Evolutionary conservation across 2,329 filamentous ascomycete species (phyloP), one percentile per base, ranked within the genome.

Genomic region (Lachnellula suecica): DNA sequence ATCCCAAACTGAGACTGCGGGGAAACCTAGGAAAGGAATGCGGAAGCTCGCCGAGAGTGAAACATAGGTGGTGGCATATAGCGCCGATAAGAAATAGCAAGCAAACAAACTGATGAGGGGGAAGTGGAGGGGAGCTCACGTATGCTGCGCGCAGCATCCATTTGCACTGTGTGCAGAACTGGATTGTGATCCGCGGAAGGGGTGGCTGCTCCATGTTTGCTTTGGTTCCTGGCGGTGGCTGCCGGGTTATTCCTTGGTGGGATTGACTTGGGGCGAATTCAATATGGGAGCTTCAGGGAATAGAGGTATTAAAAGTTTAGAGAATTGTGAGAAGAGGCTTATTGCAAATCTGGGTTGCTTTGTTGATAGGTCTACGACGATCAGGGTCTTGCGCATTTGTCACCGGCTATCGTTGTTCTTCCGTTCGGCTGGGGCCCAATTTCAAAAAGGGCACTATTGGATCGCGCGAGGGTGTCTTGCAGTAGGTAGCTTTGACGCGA

Each of bases 81-180:
- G 15, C 17, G 31, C 15, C 15, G 19, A 44, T 23, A 19, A 22
- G 23, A 25, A 13, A 31, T 17, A 27, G 27, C 22, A 34, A 42
- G 41, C 15, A 51, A 49, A 19, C 20, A 23, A 44, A 29, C 15
- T 1, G 23, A 15, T 43, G 47, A 20, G 35, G 22, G 44, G 29
- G 47, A 38, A 48, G 42, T n/a, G n/a, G 17, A 42, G 29, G 37
- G 31, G 15, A n/a, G 67, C 81, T 62, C 81, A 93, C 90, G 71
- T 94, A 96, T 61, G 90, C 89, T 31, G 91, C 90, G 54, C 91
- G 77, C 10, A 95, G 74, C 82, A 94, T 89, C 61, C 91, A 96
- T 74, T 89, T 89, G 72, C 91, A 97, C 73, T 96, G 91, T 0
- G 90, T 96, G 74, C 92, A 97, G 74, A 89, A 97, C 61, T 87